These are phyloP conservation scores for Ustilago curta DNA, from an alignment of 1,284 basidiomycete genomes.

Conservation along the genomic window DNA sequence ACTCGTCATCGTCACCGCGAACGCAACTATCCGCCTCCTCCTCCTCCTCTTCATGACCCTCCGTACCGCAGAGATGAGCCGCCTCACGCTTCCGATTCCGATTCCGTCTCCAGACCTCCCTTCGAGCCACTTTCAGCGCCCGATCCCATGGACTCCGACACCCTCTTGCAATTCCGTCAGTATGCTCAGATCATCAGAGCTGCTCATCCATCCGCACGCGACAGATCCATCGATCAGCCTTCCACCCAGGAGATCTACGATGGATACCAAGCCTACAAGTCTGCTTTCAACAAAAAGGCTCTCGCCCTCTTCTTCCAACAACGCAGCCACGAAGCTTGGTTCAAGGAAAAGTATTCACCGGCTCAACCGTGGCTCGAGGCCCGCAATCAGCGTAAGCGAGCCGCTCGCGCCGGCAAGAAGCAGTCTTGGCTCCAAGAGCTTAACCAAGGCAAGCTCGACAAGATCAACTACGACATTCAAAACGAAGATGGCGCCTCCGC, in stretches of 20 bases:
- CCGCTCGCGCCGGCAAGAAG: slow-evolving; percentile 57
- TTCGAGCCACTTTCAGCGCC: slow-evolving; percentile 18
- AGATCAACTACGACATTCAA: slow-evolving; percentile 55
- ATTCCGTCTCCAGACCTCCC: slow-evolving; percentile 7
- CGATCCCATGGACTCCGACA: slow-evolving; percentile 54
- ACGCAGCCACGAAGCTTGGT: slow-evolving; percentile 59
- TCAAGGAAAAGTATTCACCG: slow-evolving; percentile 62
- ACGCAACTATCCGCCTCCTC: slow-evolving; percentile 22
- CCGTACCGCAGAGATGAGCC: slow-evolving; percentile 32
- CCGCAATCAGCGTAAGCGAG: slow-evolving; percentile 42
- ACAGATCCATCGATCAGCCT: slow-evolving; percentile 47
- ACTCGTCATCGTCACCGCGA: slow-evolving; percentile 31
- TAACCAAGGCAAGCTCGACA: slow-evolving; percentile 54
- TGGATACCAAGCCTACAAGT: slow-evolving; percentile 58
- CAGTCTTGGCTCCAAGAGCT: slow-evolving; percentile 59
- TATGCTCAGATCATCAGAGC: slow-evolving; percentile 57
- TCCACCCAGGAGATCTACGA: slow-evolving; percentile 56
- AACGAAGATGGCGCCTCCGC: slow-evolving; percentile 9
- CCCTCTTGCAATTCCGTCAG: slow-evolving; percentile 48
- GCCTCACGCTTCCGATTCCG: slow-evolving; percentile 9
- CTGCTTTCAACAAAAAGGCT: slow-evolving; percentile 53
- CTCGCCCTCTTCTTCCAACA: slow-evolving; percentile 59
- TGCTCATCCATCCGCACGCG: slow-evolving; percentile 48
- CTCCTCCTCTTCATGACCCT: slow-evolving; percentile 25
- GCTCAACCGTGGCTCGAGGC: slow-evolving; percentile 35